Percentiles rank a stretch among this genome's conserved stretches.
Conservation (phyloP, 495 filamentous ascomycete species). For the Aspergillus carlsbadensis region DNA sequence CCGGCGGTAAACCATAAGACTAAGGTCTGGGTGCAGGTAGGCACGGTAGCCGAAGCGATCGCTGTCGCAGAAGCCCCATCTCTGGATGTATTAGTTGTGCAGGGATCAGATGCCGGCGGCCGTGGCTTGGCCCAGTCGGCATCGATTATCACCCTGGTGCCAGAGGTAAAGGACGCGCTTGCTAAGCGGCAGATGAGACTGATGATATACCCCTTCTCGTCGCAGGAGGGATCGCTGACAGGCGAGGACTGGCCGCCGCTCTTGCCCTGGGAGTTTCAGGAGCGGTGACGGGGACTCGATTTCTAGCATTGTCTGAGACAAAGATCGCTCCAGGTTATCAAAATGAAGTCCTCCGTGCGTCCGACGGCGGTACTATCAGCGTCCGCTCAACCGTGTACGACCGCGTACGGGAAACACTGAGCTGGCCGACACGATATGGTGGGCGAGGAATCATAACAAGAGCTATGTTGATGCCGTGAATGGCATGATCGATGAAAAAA, state of each 20-base stretch:
- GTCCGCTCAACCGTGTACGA: conserved; percentile 68
- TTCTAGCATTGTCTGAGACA: conserved; percentile 61
- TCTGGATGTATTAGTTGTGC: conserved; percentile 67
- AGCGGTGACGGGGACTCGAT: conserved; percentile 67
- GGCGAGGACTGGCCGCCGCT: conserved; percentile 58
- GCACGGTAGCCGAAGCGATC: conserved; percentile 58
- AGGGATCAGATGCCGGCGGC: conserved; percentile 72
- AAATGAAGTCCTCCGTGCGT: conserved; percentile 53
- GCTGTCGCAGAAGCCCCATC: conserved; percentile 32
- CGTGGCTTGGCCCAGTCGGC: conserved; percentile 62
- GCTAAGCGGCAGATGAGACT: conserved; percentile 18
- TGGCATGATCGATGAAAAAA: conserved; percentile 6
- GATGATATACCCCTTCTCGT: conserved; percentile 56
- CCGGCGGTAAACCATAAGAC: conserved; percentile 38
- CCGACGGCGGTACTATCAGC: conserved; percentile 64
- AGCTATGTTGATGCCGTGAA: conserved; percentile 38
- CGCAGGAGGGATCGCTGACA: conserved; percentile 68
- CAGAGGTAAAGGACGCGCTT: conserved; percentile 56
- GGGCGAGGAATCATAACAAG: conserved; percentile 58
- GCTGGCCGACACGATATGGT: conserved; percentile 63
- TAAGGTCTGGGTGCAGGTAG: conserved; percentile 68
- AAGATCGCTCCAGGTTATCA: conserved; percentile 55
- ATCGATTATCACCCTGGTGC: conserved; percentile 53
- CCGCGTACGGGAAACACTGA: conserved; percentile 56
- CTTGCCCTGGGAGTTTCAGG: conserved; percentile 63